Base-by-base conservation (phyloP, 768 basidiomycete genomes). In the Mycena indigotica region DNA sequence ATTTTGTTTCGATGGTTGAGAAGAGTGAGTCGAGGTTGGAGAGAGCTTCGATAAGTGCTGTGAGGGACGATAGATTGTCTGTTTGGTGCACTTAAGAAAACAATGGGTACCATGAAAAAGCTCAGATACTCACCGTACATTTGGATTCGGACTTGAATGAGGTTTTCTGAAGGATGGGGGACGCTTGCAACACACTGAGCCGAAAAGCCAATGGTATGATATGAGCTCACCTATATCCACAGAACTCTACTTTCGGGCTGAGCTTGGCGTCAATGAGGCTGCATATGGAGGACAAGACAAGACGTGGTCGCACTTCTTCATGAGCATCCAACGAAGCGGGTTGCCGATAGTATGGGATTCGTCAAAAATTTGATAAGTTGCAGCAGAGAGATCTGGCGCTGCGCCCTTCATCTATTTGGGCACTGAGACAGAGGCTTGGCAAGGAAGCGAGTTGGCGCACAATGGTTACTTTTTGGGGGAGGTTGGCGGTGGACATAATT, bases 331-430 rank as follows among this genome's bases (percentile, higher is more conserved):
- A 30, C 96, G 77, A 35, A 98, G 79, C 0, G 93, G 83, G 65
- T 99, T 99, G 4, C 97, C 97, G 25, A 98, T 84, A 1, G 96
- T 98, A 73, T 99, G 96, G 1, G 93, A 88, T 76, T 99, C 97
- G 67, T 98, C 88, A 69, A 87, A 80, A 45, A 98, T 88, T 69
- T 91, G 91, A 75, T 87, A 99, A 1, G 96, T 98, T 5, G 91
- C 95, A 5, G 91, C 85, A 17, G 92, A 91, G 63, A 95, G 78
- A 69, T 95, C 91, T 1, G 87, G 77, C 38, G 86, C 77, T 19
- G 92, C 89, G 53, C 93, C 92, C 64, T 87, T 87, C 73, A 98
- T 82, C 95, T 98, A 65, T 24, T n/a, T 24, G 13, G 6, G n/a
- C 25, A 48, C 28, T 48, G 46, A 48, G 10, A n/a, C 4, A 13